Base-by-base conservation (phyloP, 371 early-diverging fungal species). In the Furculomyces boomerangus region DNA sequence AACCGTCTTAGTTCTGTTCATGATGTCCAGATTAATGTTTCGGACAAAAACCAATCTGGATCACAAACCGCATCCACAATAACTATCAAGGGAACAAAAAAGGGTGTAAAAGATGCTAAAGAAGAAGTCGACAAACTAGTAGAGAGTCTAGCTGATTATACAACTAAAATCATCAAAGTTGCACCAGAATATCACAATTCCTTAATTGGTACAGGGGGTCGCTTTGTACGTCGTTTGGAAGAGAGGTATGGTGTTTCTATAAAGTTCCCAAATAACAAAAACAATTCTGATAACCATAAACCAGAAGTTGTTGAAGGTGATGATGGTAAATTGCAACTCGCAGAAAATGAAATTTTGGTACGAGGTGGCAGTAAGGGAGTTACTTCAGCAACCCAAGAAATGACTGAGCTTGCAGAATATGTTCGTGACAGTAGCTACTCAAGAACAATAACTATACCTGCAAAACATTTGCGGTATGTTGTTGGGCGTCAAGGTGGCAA, bases 1-100 rank as follows among this genome's bases (percentile, higher is more conserved):
- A 83, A 80, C 65, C 76, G 77, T 55, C 61, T 90, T 50, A 83
- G 79, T 60, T 82, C 84, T 30, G 76, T 78, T 56, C 76, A 81
- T 61, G 81, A 78, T 56, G 84, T 95, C 46, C 78, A 75, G 54
- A 70, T 93, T 58, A 85, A 87, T 57, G 77, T 91, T 59, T 75
- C 53, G 18, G 60, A 55, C 53, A 53, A 55, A 49, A 25, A 51
- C n/a, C 43, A 44, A 49, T 44, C 37, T 54, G 55, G 28, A 70
- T 70, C 43, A 63, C 63, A 50, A 73, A 76, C 57, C 7, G 25
- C 52, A 22, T 45, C 61, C 13, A 54, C 64, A 40, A 83, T 92
- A 20, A 74, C 72, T 3, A 77, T 95, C 45, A 76, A 81, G 60
- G 95, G 95, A 31, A 76, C 78, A 60, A 76, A 80, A 65, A 71